Evolutionary conservation across 345 rosid species (phyloP).

Genomic region (Hibiscus syriacus): DNA sequence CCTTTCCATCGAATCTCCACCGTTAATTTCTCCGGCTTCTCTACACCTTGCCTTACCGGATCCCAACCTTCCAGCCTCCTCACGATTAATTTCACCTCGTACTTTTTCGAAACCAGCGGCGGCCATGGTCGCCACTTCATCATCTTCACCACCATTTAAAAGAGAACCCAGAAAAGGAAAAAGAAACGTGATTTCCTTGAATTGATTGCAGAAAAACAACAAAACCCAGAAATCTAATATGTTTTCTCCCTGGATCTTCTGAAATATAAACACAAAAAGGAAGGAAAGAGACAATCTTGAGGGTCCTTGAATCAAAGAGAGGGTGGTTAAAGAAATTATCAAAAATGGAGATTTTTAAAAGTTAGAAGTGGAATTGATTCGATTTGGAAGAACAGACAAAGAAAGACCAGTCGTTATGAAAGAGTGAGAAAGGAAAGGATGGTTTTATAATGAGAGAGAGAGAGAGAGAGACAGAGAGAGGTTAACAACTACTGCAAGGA

Average conservation of each 20-base stretch:
- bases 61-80: conserved; percentile 77
- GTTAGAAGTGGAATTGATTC: background rate
- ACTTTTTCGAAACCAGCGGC: conserved; percentile 62
- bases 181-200: background rate
- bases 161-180: background rate
- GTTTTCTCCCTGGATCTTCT: background rate
- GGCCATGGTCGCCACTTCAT: conserved; percentile 99
- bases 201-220: background rate
- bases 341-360: background rate
- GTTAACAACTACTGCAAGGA: background rate
- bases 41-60: conserved; percentile 39
- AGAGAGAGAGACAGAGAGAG: background rate
- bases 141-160: conserved; percentile 88
- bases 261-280: background rate
- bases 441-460: background rate
- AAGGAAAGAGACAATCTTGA: background rate
- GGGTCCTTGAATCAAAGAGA: background rate
- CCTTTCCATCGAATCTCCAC: conserved; percentile 98
- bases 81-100: conserved; percentile 62
- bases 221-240: background rate
- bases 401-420: background rate
- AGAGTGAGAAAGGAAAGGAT: background rate
- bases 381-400: background rate
- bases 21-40: conserved; percentile 34
- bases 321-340: background rate